Evolutionary conservation across 352 stramenopile species (phyloP).

Genomic region (Pythium coloratum): DNA sequence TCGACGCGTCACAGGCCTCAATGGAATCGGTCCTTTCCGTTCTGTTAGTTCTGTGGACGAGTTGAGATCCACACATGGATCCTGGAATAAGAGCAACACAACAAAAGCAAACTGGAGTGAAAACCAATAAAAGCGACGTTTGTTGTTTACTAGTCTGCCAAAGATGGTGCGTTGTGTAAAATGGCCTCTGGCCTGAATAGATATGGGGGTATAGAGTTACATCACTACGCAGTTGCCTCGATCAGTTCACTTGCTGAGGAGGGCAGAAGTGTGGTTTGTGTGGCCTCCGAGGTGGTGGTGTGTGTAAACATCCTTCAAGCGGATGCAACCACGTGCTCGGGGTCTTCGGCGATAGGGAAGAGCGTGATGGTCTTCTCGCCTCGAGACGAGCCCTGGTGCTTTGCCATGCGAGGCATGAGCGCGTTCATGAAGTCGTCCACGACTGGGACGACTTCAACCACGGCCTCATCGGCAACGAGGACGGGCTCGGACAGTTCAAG

Average conservation of each 20-base stretch:
- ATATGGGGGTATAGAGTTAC: constrained; percentile 1
- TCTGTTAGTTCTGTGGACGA: background rate
- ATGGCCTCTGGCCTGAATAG: background rate
- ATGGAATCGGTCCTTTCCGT: background rate
- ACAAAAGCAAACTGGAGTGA: background rate
- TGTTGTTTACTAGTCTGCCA: background rate
- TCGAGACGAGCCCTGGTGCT: background rate
- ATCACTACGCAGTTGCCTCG: background rate
- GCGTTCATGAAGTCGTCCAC: constrained; percentile 1
- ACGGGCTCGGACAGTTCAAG: constrained; percentile 22
- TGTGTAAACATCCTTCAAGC: background rate
- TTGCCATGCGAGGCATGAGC: background rate
- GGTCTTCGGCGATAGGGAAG: constrained; percentile 1
- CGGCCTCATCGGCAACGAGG: background rate
- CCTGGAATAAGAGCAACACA: background rate
- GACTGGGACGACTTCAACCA: background rate
- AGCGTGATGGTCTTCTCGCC: background rate
- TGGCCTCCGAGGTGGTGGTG: background rate
- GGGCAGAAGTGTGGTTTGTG: background rate
- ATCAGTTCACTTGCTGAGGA: constrained; percentile 2
- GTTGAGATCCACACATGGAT: background rate
- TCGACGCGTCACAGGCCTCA: background rate
- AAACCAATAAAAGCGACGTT: background rate
- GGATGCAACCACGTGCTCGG: background rate
- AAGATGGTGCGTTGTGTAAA: background rate